Percentiles rank a stretch among this genome's conserved stretches.
phyloP scores from a whole-genome alignment of 2,329 filamentous ascomycete genomes.

The Ophidiomyces ophidiicola region DNA sequence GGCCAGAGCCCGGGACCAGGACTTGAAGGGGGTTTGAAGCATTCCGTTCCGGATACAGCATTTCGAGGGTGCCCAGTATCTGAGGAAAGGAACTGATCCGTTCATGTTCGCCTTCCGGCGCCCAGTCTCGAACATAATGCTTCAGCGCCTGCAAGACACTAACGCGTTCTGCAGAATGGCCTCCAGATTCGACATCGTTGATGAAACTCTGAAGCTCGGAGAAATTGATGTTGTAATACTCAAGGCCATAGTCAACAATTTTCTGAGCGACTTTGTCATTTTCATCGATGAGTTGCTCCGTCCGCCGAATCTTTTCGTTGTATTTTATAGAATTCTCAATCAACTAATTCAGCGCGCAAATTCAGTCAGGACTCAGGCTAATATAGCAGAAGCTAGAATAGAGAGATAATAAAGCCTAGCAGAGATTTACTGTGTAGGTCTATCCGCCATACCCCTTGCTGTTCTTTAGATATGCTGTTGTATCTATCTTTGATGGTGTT shows the following conservation, averaged over 20 bases:
- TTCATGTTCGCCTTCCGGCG: conserved; percentile 37
- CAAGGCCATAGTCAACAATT: conserved; percentile 36
- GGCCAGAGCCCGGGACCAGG: conserved; percentile 42
- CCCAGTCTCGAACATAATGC: conserved; percentile 48
- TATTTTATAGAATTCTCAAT: conserved; percentile 48
- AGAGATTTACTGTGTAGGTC: background rate
- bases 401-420: background rate
- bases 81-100: conserved; percentile 31
- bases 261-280: conserved; percentile 39
- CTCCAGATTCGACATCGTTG: conserved; percentile 26
- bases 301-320: conserved; percentile 40
- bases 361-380: background rate
- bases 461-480: conserved; percentile 5
- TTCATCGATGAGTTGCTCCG: conserved; percentile 33
- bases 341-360: conserved; percentile 24
- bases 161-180: conserved; percentile 35
- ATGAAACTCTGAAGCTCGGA: conserved; percentile 37
- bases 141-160: conserved; percentile 44
- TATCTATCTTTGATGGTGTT: conserved; percentile 4
- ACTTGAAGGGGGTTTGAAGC: conserved; percentile 25
- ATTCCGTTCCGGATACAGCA: conserved; percentile 10
- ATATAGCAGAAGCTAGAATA: too few species aligned
- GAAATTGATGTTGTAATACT: conserved; percentile 37
- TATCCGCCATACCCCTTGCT: conserved; percentile 9
- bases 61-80: conserved; percentile 22